A percentile compares a stretch with the other conserved stretches of the same genome.
Conservation (phyloP, 2,329 filamentous ascomycete species). For the Ceratocystis eucalypticola region DNA sequence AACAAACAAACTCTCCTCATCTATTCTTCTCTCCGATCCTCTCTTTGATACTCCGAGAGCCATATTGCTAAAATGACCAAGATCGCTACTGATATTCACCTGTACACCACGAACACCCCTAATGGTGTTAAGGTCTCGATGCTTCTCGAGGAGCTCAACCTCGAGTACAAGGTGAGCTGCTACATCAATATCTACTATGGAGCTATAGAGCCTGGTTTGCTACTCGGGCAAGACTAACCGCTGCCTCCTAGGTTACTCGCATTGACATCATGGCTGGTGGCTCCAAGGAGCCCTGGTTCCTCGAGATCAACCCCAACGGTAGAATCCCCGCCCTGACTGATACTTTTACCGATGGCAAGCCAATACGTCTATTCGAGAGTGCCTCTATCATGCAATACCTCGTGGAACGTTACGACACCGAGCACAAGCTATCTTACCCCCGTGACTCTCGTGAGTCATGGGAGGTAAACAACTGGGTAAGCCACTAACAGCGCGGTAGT, state of each 20-base stretch:
- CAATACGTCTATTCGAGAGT: constrained; percentile 68
- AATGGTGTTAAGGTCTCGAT: constrained; percentile 89
- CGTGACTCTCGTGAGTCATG: constrained; percentile 58
- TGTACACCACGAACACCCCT: constrained; percentile 72
- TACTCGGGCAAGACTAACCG: neutral
- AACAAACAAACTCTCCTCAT: neutral
- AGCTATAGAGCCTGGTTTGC: neutral
- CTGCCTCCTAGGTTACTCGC: constrained; percentile 11
- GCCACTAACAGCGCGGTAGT: constrained; percentile 17
- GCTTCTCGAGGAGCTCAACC: constrained; percentile 67
- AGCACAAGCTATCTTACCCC: constrained; percentile 73
- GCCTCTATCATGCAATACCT: constrained; percentile 78
- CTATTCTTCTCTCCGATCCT: neutral
- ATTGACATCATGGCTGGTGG: constrained; percentile 11
- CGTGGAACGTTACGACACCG: constrained; percentile 64
- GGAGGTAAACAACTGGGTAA: constrained; percentile 65
- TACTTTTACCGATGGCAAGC: constrained; percentile 56
- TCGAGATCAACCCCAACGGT: constrained; percentile 85
- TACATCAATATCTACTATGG: neutral
- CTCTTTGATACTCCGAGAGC: constrained; percentile 4
- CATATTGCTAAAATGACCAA: constrained; percentile 30
- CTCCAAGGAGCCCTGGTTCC: constrained; percentile 57
- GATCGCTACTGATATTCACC: constrained; percentile 49
- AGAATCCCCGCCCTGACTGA: constrained; percentile 82
- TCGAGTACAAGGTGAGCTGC: constrained; percentile 57